Percentiles rank a stretch among this genome's conserved stretches.
phyloP scores from a whole-genome alignment of 306 rosid genomes.

The Cucurbita argyrosperma region DNA sequence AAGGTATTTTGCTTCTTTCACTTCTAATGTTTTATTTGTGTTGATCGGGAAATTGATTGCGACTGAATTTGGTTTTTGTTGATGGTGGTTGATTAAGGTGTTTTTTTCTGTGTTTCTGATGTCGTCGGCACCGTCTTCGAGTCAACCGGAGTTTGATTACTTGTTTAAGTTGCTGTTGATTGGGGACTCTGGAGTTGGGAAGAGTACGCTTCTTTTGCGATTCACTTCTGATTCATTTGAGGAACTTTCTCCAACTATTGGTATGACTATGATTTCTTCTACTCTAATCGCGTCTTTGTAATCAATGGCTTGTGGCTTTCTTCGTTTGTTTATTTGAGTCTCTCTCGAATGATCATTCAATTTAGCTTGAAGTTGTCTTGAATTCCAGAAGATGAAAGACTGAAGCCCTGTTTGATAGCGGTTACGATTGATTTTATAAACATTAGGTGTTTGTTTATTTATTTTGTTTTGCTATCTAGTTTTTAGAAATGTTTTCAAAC shows the following conservation, averaged over 20 bases:
- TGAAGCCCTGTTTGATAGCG: neutral
- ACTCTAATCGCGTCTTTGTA: neutral
- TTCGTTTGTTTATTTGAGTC: neutral
- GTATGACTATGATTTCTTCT: slow-evolving; percentile 16
- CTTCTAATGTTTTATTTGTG: neutral
- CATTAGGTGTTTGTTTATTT: neutral
- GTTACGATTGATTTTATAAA: neutral
- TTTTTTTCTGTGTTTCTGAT: slow-evolving; percentile 6
- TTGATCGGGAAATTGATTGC: neutral
- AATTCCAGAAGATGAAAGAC: neutral
- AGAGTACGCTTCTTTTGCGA: slow-evolving; percentile 60
- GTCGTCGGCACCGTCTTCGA: slow-evolving; percentile 42
- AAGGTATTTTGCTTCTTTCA: neutral
- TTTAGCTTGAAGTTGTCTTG: neutral
- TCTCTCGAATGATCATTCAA: neutral
- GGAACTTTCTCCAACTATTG: slow-evolving; percentile 81
- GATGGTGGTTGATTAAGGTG: neutral
- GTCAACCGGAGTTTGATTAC: slow-evolving; percentile 53
- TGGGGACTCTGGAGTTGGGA: slow-evolving; percentile 83
- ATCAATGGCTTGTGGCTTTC: neutral
- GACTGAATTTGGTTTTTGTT: neutral
- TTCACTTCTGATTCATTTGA: slow-evolving; percentile 56
- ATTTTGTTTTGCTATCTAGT: neutral
- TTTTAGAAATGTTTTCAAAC: neutral
- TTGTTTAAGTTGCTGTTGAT: slow-evolving; percentile 66